phyloP scores from a whole-genome alignment of 805 yeast species.

The Candida multigemmis region DNA sequence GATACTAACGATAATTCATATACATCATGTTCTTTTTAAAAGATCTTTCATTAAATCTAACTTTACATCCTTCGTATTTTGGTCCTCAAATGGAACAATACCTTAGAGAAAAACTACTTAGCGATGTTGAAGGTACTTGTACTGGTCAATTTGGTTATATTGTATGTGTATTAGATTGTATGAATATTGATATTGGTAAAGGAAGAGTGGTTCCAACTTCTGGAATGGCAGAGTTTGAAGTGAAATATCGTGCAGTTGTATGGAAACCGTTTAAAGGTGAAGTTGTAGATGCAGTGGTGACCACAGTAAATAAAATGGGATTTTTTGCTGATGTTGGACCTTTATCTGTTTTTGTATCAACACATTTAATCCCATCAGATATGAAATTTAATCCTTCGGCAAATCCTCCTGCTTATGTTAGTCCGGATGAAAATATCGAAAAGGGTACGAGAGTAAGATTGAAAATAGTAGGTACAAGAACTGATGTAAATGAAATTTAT shows the following conservation, averaged over 20 bases:
- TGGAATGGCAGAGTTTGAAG: constrained; percentile 95
- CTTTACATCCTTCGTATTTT: constrained; percentile 94
- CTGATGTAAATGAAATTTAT: constrained; percentile 94
- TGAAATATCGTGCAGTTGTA: constrained; percentile 91
- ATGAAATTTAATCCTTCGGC: constrained; percentile 91
- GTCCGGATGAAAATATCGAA: constrained; percentile 90
- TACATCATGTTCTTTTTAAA: constrained; percentile 42
- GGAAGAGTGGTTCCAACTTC: constrained; percentile 86
- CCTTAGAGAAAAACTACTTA: constrained; percentile 77
- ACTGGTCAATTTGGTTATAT: constrained; percentile 98
- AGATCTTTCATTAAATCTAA: constrained; percentile 83
- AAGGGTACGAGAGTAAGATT: constrained; percentile 91
- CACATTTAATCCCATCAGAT: constrained; percentile 90
- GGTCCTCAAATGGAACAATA: constrained; percentile 98
- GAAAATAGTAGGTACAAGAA: constrained; percentile 93
- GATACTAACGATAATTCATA: not conserved
- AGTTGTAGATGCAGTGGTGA: constrained; percentile 94
- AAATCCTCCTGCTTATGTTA: constrained; percentile 96
- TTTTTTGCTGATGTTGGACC: constrained; percentile 99
- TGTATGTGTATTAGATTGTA: constrained; percentile 89
- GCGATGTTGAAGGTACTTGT: constrained; percentile 97
- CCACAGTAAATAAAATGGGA: constrained; percentile 90
- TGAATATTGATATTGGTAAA: constrained; percentile 89
- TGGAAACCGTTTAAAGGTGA: constrained; percentile 99
- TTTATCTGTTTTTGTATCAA: constrained; percentile 85